Evolutionary conservation across 2,329 filamentous ascomycete genomes (phyloP), one percentile per base, ranked within the genome.

Genomic region (Ceratocystis cacaofunesta): DNA sequence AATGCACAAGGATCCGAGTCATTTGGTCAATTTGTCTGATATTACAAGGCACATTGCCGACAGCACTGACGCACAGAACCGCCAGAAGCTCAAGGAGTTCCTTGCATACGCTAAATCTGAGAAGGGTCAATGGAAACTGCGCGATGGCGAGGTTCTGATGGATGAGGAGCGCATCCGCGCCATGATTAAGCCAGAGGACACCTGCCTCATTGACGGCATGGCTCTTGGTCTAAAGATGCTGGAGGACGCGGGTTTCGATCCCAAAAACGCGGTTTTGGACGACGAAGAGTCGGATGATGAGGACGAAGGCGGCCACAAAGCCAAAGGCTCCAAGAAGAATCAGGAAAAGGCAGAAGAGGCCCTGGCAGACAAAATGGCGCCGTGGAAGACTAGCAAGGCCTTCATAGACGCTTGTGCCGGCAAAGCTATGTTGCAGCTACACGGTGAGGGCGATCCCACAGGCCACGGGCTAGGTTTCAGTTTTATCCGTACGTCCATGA

Each of bases 401-500:
- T 99, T 99, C 75, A 83, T 96, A 67, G 89, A 96, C 69, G 94
- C 94, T 1, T 92, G 90, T 62, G 87, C 91, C 68, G 90, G 91
- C 67, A 99, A 99, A 74, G 94, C 94, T 2, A 99, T 99, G 94
- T 82, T 99, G 58, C 88, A 92, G 70, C 82, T 99, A 12, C 92
- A 96, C 70, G 94, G 94, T 22, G 90, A 95, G 69, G 94, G 94
- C 65, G 94, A 99, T 72, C 94, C 94, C 2, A 96, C 92, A 0
- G 91, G 91, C 28, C 88, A 92, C 71, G 94, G 94, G 1, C 85
- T 96, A 67, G 94, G 90, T 1, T 96, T 97, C 78, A 96, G 90
- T 73, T 96, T 99, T 74, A 92, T 99, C 74, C 91, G 94, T 72
- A 96, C 92, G 0, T 95, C 90, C 0, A 99, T 99, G 94, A 99